A percentile compares a stretch with the other conserved stretches of the same genome.
Conservation (phyloP, 345 rosid species). For the Eucalyptus shirleyi region DNA sequence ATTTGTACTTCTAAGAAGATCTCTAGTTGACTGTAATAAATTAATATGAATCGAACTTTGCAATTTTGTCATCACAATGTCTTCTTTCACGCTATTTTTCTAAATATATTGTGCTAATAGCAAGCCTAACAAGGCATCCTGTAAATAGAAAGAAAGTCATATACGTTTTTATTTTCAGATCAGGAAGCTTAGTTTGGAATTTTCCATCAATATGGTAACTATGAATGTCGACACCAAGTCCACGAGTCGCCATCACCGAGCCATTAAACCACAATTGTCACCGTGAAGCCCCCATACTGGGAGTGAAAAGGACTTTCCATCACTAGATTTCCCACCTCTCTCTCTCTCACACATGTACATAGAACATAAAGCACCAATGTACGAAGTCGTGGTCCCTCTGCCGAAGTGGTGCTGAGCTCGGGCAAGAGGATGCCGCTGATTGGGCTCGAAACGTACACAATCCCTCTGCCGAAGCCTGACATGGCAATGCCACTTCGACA, state of each 20-base stretch:
- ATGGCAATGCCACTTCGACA: slow-evolving; percentile 50
- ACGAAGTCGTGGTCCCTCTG: background rate
- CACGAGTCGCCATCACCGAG: background rate
- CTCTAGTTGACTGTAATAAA: background rate
- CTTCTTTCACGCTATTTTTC: background rate
- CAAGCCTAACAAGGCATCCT: background rate
- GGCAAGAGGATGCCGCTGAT: slow-evolving; percentile 22
- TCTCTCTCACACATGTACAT: no score
- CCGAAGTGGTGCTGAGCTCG: slow-evolving; percentile 1
- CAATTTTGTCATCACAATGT: background rate
- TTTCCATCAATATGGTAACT: background rate
- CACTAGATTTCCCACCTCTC: no score
- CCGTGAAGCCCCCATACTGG: background rate
- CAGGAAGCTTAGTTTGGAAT: background rate
- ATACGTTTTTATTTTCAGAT: background rate
- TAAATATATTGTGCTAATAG: background rate
- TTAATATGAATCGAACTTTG: background rate
- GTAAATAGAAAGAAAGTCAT: background rate
- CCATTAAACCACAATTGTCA: background rate
- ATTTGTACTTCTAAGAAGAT: background rate
- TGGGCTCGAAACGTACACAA: background rate
- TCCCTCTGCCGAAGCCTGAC: no score
- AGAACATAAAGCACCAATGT: background rate
- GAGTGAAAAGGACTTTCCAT: no score
- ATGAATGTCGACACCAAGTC: background rate